phyloP scores from a whole-genome alignment of 179 eudicot genomes.

The Actinidia arguta region DNA sequence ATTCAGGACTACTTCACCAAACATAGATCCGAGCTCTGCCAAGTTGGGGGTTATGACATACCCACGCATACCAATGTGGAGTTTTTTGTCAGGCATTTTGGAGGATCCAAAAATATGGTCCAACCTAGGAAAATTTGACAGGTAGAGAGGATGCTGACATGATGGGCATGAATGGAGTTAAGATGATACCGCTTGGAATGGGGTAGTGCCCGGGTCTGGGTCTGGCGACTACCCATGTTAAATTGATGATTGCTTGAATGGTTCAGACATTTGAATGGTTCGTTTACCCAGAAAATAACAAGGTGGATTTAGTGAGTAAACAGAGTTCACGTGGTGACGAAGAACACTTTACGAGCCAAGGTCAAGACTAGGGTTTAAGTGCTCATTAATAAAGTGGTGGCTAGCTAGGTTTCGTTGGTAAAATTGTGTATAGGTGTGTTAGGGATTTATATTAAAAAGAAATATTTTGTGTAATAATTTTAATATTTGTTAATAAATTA shows the following conservation, averaged over 20 bases:
- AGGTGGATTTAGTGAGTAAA: slow-evolving; percentile 77
- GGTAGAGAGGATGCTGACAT: slow-evolving; percentile 87
- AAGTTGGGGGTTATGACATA: slow-evolving; percentile 80
- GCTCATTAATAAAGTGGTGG: no score
- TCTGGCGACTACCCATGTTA: slow-evolving; percentile 83
- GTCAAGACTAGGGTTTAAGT: slow-evolving; percentile 52
- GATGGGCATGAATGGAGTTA: slow-evolving; percentile 61
- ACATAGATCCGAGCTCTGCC: slow-evolving; percentile 49
- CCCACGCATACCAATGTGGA: slow-evolving; percentile 72
- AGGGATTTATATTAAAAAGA: no score
- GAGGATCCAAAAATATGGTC: slow-evolving; percentile 85
- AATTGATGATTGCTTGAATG: slow-evolving; percentile 76
- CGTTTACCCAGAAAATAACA: slow-evolving; percentile 45
- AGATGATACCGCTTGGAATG: slow-evolving; percentile 87
- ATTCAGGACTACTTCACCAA: no score
- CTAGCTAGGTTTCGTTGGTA: no score
- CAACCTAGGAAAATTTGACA: slow-evolving; percentile 71
- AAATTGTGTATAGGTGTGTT: no score
- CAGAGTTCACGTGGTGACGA: slow-evolving; percentile 95
- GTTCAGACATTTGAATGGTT: slow-evolving; percentile 91
- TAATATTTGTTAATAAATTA: no score
- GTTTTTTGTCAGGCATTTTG: slow-evolving; percentile 67
- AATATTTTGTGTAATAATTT: no score
- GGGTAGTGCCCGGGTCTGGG: slow-evolving; percentile 88
- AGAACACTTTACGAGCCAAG: slow-evolving; percentile 66